Conservation (phyloP, 805 yeast species). For the Starmerella cellae region DNA sequence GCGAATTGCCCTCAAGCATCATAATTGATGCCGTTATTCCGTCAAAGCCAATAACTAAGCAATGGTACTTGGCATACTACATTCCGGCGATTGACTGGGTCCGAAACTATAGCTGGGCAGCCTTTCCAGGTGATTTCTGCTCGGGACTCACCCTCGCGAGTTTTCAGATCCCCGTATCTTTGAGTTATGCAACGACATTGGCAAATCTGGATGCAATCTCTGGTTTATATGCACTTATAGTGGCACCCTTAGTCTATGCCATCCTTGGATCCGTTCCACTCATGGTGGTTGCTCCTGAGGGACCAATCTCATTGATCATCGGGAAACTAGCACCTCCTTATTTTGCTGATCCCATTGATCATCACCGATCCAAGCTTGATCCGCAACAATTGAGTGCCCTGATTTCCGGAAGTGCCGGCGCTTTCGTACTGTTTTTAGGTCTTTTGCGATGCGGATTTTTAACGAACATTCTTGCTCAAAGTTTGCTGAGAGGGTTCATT, state of each 20-base stretch:
- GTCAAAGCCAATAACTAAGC: not conserved
- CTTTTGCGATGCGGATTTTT: constrained; percentile 73
- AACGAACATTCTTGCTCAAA: constrained; percentile 64
- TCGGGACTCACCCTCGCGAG: constrained; percentile 85
- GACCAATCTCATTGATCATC: constrained; percentile 68
- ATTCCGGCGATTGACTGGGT: constrained; percentile 47
- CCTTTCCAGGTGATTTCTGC: constrained; percentile 47
- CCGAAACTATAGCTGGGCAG: constrained; percentile 29
- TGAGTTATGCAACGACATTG: constrained; percentile 67
- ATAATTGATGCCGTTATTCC: not conserved
- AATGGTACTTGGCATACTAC: constrained; percentile 36
- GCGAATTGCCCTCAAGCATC: not conserved
- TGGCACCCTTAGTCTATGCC: constrained; percentile 68
- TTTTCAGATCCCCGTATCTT: constrained; percentile 81
- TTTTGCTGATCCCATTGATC: constrained; percentile 32
- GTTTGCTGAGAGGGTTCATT: constrained; percentile 68
- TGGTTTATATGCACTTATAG: constrained; percentile 62
- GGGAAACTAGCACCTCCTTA: constrained; percentile 64
- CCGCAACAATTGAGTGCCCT: constrained; percentile 50
- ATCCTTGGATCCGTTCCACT: constrained; percentile 76
- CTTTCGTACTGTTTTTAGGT: constrained; percentile 57
- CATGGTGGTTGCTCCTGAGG: constrained; percentile 86
- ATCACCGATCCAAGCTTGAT: constrained; percentile 24
- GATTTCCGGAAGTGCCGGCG: constrained; percentile 64
- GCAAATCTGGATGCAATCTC: constrained; percentile 73